These are phyloP conservation scores for Xylariaceae sp. DNA, from an alignment of 2,329 filamentous ascomycete species.

Conservation along the genomic window DNA sequence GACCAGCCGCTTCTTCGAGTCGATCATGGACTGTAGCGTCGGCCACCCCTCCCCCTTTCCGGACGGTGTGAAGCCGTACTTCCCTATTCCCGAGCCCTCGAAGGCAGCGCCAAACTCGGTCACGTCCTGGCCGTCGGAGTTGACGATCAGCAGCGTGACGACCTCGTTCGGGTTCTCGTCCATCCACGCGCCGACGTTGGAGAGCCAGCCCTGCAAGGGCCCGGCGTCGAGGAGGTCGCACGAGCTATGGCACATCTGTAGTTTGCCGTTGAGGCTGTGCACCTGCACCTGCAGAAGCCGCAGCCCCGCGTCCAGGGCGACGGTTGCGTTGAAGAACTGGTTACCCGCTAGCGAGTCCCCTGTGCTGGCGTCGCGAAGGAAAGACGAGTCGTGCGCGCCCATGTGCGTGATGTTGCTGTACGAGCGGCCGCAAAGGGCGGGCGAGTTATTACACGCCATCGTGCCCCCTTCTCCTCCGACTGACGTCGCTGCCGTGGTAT, in stretches of 20 bases:
- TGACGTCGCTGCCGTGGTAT: constrained; percentile 6
- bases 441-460: constrained; percentile 74
- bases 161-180: constrained; percentile 66
- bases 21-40: constrained; percentile 62
- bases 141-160: constrained; percentile 65
- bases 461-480: constrained; percentile 22
- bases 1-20: constrained; percentile 56
- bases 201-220: constrained; percentile 57
- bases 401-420: constrained; percentile 76
- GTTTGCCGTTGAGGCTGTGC: constrained; percentile 53
- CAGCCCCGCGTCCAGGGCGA: constrained; percentile 65
- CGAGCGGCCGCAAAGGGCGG: constrained; percentile 60
- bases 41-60: constrained; percentile 53
- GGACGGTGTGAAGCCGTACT: constrained; percentile 52
- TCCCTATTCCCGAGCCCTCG: constrained; percentile 47
- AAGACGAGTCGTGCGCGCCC: constrained; percentile 70
- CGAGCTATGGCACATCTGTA: constrained; percentile 65
- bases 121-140: constrained; percentile 51
- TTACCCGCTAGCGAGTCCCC: constrained; percentile 61
- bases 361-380: constrained; percentile 59
- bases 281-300: constrained; percentile 68
- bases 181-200: constrained; percentile 62
- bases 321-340: constrained; percentile 68
- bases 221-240: constrained; percentile 67
- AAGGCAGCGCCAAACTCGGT: constrained; percentile 51